Evolutionary conservation across 2,329 filamentous ascomycete species (phyloP).

Genomic region (Dactylellina sp.): DNA sequence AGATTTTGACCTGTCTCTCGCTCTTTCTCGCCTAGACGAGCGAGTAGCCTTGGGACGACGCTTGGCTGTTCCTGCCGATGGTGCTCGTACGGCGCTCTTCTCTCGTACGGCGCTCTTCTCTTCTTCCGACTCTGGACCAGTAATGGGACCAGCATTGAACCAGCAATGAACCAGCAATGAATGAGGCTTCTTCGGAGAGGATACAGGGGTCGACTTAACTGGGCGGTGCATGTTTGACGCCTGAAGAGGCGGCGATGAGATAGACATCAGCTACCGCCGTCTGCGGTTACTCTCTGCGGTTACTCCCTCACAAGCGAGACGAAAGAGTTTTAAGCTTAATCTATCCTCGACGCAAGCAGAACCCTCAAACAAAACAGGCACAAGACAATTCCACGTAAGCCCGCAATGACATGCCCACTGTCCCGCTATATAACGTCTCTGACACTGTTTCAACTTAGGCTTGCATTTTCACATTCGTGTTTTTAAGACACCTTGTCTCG

Average conservation of each 20-base stretch:
- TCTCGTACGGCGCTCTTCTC: too few relatives aligned
- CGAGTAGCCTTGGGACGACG: too few relatives aligned
- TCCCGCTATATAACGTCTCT: background rate
- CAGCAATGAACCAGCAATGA: too few relatives aligned
- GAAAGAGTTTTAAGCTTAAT: constrained; percentile 55
- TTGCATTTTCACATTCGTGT: constrained; percentile 10
- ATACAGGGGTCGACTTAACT: constrained; percentile 44
- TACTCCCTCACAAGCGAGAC: constrained; percentile 21
- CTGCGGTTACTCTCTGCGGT: constrained; percentile 22
- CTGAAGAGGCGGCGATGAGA: constrained; percentile 31
- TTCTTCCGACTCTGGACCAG: too few relatives aligned
- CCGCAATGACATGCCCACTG: background rate
- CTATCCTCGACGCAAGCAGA: constrained; percentile 33
- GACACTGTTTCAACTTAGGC: background rate
- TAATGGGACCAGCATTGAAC: too few relatives aligned
- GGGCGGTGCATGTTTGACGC: constrained; percentile 35
- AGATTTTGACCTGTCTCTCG: background rate
- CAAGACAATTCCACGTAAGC: constrained; percentile 14
- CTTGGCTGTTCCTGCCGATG: too few relatives aligned
- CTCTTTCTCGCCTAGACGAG: too few relatives aligned
- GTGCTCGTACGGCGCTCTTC: too few relatives aligned
- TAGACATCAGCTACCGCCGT: constrained; percentile 22
- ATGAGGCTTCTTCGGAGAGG: background rate
- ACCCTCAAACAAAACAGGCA: constrained; percentile 25
- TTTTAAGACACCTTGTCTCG: background rate